These are phyloP conservation scores for Pterocarpus macrocarpus DNA, from an alignment of 306 rosid species.

Conservation along the genomic window DNA sequence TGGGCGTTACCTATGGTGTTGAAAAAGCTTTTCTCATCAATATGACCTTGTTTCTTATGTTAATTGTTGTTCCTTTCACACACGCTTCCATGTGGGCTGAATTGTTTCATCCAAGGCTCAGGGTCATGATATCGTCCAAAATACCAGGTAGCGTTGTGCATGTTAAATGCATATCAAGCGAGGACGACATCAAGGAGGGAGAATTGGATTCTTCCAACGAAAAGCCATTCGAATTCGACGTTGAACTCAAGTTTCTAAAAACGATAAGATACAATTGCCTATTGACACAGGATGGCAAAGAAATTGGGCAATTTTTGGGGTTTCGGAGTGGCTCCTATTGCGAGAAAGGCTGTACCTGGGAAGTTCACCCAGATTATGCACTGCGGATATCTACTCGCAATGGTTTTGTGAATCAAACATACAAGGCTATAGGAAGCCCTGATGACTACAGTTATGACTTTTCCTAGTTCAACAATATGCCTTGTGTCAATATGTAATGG, in stretches of 20 bases:
- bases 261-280: conserved; percentile 53
- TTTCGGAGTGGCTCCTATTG: conserved; percentile 54
- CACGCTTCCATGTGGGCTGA: conserved; percentile 31
- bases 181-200: conserved; percentile 27
- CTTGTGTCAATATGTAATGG: background rate
- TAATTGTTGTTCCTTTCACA: background rate
- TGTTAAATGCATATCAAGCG: conserved; percentile 55
- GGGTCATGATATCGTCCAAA: conserved; percentile 40
- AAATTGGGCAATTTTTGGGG: conserved; percentile 55
- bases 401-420: conserved; percentile 46
- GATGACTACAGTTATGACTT: conserved; percentile 47
- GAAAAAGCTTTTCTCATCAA: background rate
- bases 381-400: conserved; percentile 10
- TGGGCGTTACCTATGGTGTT: conserved; percentile 24
- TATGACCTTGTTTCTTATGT: background rate
- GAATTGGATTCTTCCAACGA: conserved; percentile 8
- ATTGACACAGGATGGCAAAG: conserved; percentile 24
- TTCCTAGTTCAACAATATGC: background rate
- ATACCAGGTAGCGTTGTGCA: conserved; percentile 34
- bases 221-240: conserved; percentile 40
- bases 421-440: conserved; percentile 54
- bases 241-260: conserved; percentile 43
- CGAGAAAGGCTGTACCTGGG: conserved; percentile 49
- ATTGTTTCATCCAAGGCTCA: conserved; percentile 43
- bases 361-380: conserved; percentile 41